These are phyloP conservation scores for Pseudozyma sp. DNA, from an alignment of 1,284 basidiomycete species.

Conservation along the genomic window DNA sequence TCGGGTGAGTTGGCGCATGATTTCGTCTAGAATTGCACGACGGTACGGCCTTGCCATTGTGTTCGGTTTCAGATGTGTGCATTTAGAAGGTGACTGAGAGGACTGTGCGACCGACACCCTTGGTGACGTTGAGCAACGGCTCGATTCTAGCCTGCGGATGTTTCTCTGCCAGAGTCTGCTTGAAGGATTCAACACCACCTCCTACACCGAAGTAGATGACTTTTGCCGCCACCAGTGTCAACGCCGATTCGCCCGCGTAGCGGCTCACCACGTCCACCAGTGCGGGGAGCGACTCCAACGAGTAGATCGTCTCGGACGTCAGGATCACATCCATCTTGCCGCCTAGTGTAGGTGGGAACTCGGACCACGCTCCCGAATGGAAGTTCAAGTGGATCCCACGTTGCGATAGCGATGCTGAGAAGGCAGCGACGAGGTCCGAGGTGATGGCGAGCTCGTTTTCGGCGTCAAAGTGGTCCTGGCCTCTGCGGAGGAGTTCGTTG, in stretches of 20 bases:
- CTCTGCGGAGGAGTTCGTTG: slow-evolving; percentile 31
- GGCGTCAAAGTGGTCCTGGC: slow-evolving; percentile 46
- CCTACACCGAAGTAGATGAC: slow-evolving; percentile 96
- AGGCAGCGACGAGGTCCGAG: slow-evolving; percentile 75
- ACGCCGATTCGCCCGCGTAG: slow-evolving; percentile 14
- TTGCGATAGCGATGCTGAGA: slow-evolving; percentile 74
- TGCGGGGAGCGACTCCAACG: slow-evolving; percentile 76
- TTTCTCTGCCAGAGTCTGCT: slow-evolving; percentile 70
- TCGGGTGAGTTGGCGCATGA: slow-evolving; percentile 41
- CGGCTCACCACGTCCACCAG: slow-evolving; percentile 73
- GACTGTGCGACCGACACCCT: slow-evolving; percentile 57
- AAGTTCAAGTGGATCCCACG: slow-evolving; percentile 78
- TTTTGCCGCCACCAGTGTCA: slow-evolving; percentile 86
- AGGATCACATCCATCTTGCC: slow-evolving; percentile 75
- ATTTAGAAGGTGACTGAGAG: slow-evolving; percentile 42
- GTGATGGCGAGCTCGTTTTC: slow-evolving; percentile 39
- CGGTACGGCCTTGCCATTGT: too few species aligned
- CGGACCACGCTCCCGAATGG: slow-evolving; percentile 83
- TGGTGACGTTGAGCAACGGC: slow-evolving; percentile 27
- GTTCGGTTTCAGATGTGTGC: not conserved
- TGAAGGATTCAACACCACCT: slow-evolving; percentile 84
- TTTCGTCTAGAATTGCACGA: slow-evolving; percentile 29
- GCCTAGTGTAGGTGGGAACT: slow-evolving; percentile 22
- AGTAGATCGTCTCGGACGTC: slow-evolving; percentile 93
- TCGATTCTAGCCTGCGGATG: slow-evolving; percentile 11